phyloP scores from a whole-genome alignment of 2,329 filamentous ascomycete genomes.

The Penicillium capsulatum region DNA sequence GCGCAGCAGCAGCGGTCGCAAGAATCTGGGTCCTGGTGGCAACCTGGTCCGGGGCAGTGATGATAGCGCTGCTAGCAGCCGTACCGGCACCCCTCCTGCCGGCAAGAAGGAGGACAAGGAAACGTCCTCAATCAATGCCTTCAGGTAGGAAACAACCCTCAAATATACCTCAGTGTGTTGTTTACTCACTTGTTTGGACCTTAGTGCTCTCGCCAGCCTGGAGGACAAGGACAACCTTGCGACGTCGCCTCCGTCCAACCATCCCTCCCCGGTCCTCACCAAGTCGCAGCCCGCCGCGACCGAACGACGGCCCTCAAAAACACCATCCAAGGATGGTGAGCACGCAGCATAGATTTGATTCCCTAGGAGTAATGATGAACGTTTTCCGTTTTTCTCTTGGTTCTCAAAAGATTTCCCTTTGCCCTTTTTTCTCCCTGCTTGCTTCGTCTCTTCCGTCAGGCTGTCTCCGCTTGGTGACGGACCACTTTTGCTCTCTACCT shows the following conservation, averaged over 20 bases:
- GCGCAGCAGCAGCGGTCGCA: slow-evolving; percentile 83
- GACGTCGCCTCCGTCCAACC: slow-evolving; percentile 47
- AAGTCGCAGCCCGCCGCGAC: slow-evolving; percentile 45
- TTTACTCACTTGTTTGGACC: slow-evolving; percentile 10
- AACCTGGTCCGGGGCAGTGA: slow-evolving; percentile 70
- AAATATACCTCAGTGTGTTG: not conserved
- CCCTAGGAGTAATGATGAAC: slow-evolving; percentile 39
- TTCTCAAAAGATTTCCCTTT: slow-evolving; percentile 32
- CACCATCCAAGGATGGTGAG: slow-evolving; percentile 41
- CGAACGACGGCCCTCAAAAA: slow-evolving; percentile 43
- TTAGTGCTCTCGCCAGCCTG: slow-evolving; percentile 46
- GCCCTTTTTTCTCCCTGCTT: slow-evolving; percentile 6
- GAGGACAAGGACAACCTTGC: slow-evolving; percentile 46
- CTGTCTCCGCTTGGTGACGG: slow-evolving; percentile 2
- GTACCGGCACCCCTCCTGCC: slow-evolving; percentile 79
- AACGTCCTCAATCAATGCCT: slow-evolving; percentile 77
- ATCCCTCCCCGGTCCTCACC: slow-evolving; percentile 44
- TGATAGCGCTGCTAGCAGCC: slow-evolving; percentile 81
- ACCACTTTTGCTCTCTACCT: slow-evolving; percentile 6
- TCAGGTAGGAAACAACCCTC: slow-evolving; percentile 64
- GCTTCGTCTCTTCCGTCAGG: slow-evolving; percentile 6
- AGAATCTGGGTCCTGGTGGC: slow-evolving; percentile 66
- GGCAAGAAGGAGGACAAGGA: slow-evolving; percentile 59
- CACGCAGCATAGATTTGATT: slow-evolving; percentile 40
- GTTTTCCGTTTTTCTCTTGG: slow-evolving; percentile 28